Conservation (phyloP, 306 rosid genomes). For the Quercus glauca region DNA sequence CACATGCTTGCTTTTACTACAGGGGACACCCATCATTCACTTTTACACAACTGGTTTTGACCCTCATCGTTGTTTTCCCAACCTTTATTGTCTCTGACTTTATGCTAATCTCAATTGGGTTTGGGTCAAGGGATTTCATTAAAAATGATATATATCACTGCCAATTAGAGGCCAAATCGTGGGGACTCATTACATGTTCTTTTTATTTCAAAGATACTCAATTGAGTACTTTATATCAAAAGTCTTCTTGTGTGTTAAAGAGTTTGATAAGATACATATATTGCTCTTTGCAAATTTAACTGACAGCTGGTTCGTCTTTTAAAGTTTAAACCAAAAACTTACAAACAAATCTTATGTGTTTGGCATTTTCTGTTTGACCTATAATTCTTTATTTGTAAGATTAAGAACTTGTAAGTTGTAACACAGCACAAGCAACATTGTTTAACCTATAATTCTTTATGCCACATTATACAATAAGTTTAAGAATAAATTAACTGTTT, state of each 20-base stretch:
- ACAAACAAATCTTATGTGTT: neutral
- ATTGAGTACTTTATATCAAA: neutral
- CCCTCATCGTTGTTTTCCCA: constrained; percentile 1
- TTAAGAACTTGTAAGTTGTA: neutral
- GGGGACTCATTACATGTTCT: neutral
- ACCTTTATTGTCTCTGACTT: neutral
- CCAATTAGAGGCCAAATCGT: neutral
- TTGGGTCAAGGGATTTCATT: neutral
- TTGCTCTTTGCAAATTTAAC: neutral
- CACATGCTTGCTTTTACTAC: constrained; percentile 29
- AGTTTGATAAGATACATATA: neutral
- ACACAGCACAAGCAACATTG: neutral
- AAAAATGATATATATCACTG: neutral
- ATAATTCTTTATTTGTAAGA: neutral
- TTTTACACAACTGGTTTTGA: constrained; percentile 14
- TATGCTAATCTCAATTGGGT: neutral
- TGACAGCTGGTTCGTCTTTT: neutral
- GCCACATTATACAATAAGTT: neutral
- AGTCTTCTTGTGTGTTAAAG: neutral
- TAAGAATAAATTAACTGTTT: neutral
- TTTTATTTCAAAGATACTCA: neutral
- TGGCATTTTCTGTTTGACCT: neutral
- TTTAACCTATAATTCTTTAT: too few relatives aligned
- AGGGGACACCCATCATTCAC: constrained; percentile 30
- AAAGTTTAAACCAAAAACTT: neutral